Base-by-base conservation (phyloP, 129 eudicot genomes). In the Centaurea solstitialis region DNA sequence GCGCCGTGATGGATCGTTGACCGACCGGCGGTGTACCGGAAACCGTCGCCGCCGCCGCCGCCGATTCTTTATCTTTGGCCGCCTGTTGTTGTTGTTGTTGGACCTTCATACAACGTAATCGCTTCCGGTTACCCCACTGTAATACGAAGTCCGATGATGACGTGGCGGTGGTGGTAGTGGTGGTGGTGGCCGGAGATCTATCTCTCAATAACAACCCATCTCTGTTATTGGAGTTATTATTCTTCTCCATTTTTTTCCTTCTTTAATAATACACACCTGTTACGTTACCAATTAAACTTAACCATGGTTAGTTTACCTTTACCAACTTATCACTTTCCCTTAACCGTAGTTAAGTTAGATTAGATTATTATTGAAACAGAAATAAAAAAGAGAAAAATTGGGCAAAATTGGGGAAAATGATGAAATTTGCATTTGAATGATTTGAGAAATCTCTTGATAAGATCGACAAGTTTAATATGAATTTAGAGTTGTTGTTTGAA, bases 61-160 rank as follows among this genome's bases (percentile, higher is more conserved):
- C 57, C 15, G n/a, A 47, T 62, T 77, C 75, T 71, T 72, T 72
- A 30, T 79, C 81, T 23, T 79, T 79, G 20, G 77, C 59, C 40
- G 28, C 26, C 57, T 72, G 82, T 76, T 26, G 30, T 26, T 26
- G 30, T 71, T 82, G 85, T 65, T 81, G 87, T 80, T 89, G 92
- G 21, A 86, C 81, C 86, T 92, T 92, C 94, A 92, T 92, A 81
- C 97, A 88, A 68, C 97, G 92, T 15, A 85, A 62, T 61, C 92
- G 80, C 26, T 92, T 92, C 79, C 92, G 87, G 66, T 88, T 92
- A 4, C 97, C 97, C 97, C 97, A 92, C 97, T 88, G 92, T 73
- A 92, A 81, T 18, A 86, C 90, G 72, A 89, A 89, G 75, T 92
- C 92, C 3, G 94, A 65, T 35, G 93, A 85, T 28, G 92, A 74